These are phyloP conservation scores for Chimonanthus salicifolius DNA, from an alignment of 164 flowering plant genomes.

Conservation along the genomic window DNA sequence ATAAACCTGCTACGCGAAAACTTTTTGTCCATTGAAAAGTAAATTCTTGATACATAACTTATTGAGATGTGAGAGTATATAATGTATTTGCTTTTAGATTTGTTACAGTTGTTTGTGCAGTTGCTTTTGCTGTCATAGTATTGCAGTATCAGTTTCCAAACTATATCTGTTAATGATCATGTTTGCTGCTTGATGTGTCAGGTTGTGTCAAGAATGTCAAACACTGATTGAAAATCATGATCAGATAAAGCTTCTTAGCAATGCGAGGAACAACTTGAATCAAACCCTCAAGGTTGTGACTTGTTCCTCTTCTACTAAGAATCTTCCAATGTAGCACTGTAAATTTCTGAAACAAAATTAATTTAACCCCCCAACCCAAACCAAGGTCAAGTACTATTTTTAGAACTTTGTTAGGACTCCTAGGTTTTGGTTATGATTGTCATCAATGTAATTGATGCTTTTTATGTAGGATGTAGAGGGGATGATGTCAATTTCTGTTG, in stretches of 20 bases:
- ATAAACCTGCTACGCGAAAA: conserved; percentile 74
- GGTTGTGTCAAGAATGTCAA: conserved; percentile 95
- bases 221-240: conserved; percentile 97
- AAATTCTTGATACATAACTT: conserved; percentile 17
- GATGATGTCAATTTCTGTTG: conserved; percentile 99
- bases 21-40: conserved; percentile 86
- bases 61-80: neutral
- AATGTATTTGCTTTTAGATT: neutral
- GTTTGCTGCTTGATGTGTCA: conserved; percentile 24
- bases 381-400: neutral
- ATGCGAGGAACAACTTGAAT: conserved; percentile 88
- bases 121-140: neutral
- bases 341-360: neutral
- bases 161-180: neutral
- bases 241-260: conserved; percentile 97
- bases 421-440: neutral
- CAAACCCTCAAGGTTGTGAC: conserved; percentile 81
- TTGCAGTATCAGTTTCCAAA: neutral
- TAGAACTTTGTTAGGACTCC: neutral
- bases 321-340: neutral
- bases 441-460: neutral
- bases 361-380: too few species aligned
- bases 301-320: neutral
- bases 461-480: conserved; percentile 89
- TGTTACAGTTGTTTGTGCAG: neutral